Evolutionary conservation across 257 asterid genomes (phyloP), one percentile per base, ranked within the genome.

Genomic region (Prunella vulgaris): DNA sequence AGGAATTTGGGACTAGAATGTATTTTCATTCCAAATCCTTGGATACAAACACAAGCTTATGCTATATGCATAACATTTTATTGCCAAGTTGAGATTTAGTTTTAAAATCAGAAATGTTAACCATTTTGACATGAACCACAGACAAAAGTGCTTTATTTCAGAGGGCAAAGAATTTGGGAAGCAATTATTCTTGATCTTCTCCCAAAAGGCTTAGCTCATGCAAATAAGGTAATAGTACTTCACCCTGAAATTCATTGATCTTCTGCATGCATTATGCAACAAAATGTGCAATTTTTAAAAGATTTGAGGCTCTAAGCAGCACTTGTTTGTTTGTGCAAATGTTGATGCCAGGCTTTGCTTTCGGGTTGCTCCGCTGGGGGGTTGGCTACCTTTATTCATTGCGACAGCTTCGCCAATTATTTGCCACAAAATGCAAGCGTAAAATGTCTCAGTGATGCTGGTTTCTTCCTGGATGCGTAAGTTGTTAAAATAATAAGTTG

Each of bases 321-420:
- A 20, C 32, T 10, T 22, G 38, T 51, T 68, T 15, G 0, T 20
- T 15, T 4, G 22, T n/a, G 4, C 17, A 42, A 54, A 13, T 28
- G 6, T n/a, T 9, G 0, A 53, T 25, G 0, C 6, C 83, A 93
- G 99, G 96, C 99, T 64, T 75, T 93, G 80, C 91, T 93, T 51
- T 87, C 96, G 49, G 99, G 99, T 72, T 88, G 99, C 84, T 93
- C 99, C 35, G 99, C 99, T 59, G 99, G 99, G 25, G 97, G 99
- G 10, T 66, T 93, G 78, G 88, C 97, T 4, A 74, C 99, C 35
- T 90, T 93, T 77, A 78, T 84, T 64, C 99, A 90, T 49, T 93
- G 99, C 62, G 96, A 93, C 77, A 68, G 82, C 35, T 90, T 93
- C 77, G 75, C 88, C 59, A 76, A 71, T 42, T 85, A 86, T 74